Conservation (phyloP, 2,329 filamentous ascomycete genomes). For the Pezizomycotina sp. region DNA sequence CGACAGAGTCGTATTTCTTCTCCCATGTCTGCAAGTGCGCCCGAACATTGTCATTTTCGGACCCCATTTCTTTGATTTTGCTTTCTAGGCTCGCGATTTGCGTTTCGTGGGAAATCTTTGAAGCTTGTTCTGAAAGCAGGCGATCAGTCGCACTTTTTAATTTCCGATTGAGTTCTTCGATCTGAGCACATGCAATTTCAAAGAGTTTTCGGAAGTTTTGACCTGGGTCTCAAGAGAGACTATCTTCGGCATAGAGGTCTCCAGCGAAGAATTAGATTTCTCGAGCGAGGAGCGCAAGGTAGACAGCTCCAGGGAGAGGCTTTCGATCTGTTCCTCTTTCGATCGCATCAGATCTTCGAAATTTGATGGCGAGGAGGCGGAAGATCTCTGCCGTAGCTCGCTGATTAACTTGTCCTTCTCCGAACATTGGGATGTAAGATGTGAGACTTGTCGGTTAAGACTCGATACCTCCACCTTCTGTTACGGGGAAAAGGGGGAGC, state of each 20-base stretch:
- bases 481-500: no score
- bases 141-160: conserved; percentile 5
- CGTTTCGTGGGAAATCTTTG: conserved; percentile 5
- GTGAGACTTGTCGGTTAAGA: conserved; percentile 10
- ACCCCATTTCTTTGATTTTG: background rate
- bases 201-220: background rate
- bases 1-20: no score
- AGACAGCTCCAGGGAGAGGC: conserved; percentile 15
- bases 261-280: background rate
- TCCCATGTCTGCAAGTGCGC: no score
- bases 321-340: conserved; percentile 15
- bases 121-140: conserved; percentile 4
- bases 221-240: conserved; percentile 3
- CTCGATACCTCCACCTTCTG: conserved; percentile 10
- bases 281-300: conserved; percentile 7
- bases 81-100: conserved; percentile 7
- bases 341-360: conserved; percentile 3
- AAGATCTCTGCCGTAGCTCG: conserved; percentile 11
- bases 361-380: background rate
- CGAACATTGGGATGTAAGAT: conserved; percentile 9
- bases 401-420: conserved; percentile 13
- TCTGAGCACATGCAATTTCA: background rate
- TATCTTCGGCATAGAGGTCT: conserved; percentile 4
- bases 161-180: conserved; percentile 4
- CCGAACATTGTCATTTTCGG: no score